Percentiles rank a stretch among this genome's conserved stretches.
Evolutionary conservation across 805 yeast genomes (phyloP).

Genomic region (Ogataea ganodermae): DNA sequence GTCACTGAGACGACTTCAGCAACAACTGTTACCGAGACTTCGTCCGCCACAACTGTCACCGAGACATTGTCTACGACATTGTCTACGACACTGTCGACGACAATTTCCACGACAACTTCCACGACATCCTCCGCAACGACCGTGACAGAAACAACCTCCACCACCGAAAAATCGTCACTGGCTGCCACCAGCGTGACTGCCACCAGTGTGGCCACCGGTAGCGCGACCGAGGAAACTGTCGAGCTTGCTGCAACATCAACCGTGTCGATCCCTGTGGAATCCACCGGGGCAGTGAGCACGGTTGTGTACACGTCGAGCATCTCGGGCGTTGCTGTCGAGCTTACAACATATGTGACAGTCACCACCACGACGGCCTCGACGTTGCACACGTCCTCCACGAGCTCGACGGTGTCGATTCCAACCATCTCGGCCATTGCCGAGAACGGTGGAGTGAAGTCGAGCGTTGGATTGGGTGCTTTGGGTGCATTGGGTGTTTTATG

Average conservation of each 20-base stretch:
- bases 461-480: conserved; percentile 12
- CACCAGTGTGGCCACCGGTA: conserved; percentile 9
- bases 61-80: not conserved
- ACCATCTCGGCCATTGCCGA: conserved; percentile 17
- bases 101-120: not conserved
- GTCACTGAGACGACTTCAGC: conserved; percentile 2
- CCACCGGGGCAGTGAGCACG: conserved; percentile 16
- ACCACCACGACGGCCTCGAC: conserved; percentile 8
- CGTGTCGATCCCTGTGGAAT: conserved; percentile 23
- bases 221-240: conserved; percentile 15
- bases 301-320: conserved; percentile 29
- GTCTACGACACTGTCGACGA: not conserved
- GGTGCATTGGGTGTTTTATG: conserved; percentile 16
- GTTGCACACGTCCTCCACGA: conserved; percentile 2
- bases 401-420: conserved; percentile 12
- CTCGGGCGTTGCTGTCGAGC: conserved; percentile 27
- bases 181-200: conserved; percentile 10
- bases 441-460: conserved; percentile 19
- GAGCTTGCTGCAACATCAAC: conserved; percentile 23
- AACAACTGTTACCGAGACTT: not conserved
- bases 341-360: conserved; percentile 27
- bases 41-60: conserved; percentile 9
- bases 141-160: not conserved
- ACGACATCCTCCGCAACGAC: conserved; percentile 10
- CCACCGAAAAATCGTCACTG: not conserved